Conservation (phyloP, 2,329 filamentous ascomycete genomes). For the Cercospora sp. region DNA sequence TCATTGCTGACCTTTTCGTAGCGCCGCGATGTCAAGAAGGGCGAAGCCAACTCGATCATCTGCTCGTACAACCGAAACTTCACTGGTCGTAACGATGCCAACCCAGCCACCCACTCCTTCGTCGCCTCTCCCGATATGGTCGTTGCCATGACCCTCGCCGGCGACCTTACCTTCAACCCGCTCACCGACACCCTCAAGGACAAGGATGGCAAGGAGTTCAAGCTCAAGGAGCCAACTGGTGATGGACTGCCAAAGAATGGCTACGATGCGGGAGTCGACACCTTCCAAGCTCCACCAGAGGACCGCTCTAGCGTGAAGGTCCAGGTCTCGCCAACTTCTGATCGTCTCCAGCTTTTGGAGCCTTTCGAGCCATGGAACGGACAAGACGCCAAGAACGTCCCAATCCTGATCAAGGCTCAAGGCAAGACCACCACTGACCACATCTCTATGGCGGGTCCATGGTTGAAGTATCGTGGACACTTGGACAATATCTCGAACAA, state of each 20-base stretch:
- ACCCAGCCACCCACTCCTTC: slow-evolving; percentile 91
- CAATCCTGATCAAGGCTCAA: slow-evolving; percentile 93
- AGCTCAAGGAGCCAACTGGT: slow-evolving; percentile 76
- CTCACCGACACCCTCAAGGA: slow-evolving; percentile 85
- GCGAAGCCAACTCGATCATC: slow-evolving; percentile 91
- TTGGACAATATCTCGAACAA: slow-evolving; percentile 99
- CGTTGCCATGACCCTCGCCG: slow-evolving; percentile 81
- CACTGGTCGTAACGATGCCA: slow-evolving; percentile 94
- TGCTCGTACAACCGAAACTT: slow-evolving; percentile 99
- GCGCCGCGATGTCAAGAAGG: slow-evolving; percentile 87
- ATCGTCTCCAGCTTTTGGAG: slow-evolving; percentile 88
- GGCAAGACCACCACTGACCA: slow-evolving; percentile 60
- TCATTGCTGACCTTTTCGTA: background rate
- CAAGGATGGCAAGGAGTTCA: slow-evolving; percentile 95
- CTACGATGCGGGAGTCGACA: too few species aligned
- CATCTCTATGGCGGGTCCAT: slow-evolving; percentile 74
- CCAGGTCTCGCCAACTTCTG: slow-evolving; percentile 76
- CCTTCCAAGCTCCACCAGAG: too few species aligned
- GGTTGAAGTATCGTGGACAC: slow-evolving; percentile 98
- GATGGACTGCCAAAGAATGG: slow-evolving; percentile 66
- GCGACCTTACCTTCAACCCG: slow-evolving; percentile 90
- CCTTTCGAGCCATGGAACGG: slow-evolving; percentile 82
- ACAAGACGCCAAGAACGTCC: slow-evolving; percentile 80
- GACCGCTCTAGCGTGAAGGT: too few species aligned
- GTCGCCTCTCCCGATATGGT: slow-evolving; percentile 89